These are phyloP conservation scores for Daedaleopsis sinensis DNA, from an alignment of 768 basidiomycete genomes.

Conservation along the genomic window DNA sequence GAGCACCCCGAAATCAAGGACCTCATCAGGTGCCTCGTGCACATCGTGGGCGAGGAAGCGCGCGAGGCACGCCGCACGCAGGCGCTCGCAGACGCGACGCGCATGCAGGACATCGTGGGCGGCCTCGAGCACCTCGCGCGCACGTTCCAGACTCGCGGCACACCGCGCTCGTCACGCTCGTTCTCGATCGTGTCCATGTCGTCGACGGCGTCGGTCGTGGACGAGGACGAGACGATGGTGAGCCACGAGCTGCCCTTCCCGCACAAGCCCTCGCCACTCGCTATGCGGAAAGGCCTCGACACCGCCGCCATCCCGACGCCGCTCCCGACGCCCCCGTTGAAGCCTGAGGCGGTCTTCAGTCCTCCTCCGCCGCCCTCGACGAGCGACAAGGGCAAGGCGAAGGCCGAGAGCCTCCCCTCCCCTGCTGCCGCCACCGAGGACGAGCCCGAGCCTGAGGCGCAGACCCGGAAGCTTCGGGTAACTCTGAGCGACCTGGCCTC, in stretches of 20 bases:
- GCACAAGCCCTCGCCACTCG: neutral
- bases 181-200: slow-evolving; percentile 13
- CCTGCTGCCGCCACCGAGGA: no score
- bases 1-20: slow-evolving; percentile 65
- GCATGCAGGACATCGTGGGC: slow-evolving; percentile 52
- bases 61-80: slow-evolving; percentile 48
- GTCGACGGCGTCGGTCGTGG: slow-evolving; percentile 14
- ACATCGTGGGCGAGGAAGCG: slow-evolving; percentile 68
- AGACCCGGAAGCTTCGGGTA: neutral
- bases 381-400: neutral
- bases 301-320: neutral
- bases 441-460: neutral
- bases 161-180: neutral
- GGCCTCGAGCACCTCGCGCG: slow-evolving; percentile 50
- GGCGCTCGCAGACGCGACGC: slow-evolving; percentile 48
- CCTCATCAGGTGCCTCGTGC: slow-evolving; percentile 59
- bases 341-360: neutral
- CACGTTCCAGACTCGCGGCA: slow-evolving; percentile 37
- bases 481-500: neutral
- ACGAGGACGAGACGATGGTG: slow-evolving; percentile 16
- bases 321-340: neutral
- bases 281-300: neutral
- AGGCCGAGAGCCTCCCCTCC: neutral
- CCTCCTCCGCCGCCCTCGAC: neutral
- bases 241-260: slow-evolving; percentile 10